Conservation (phyloP, 2,329 filamentous ascomycete species). For the Pseudocercospora ulei region DNA sequence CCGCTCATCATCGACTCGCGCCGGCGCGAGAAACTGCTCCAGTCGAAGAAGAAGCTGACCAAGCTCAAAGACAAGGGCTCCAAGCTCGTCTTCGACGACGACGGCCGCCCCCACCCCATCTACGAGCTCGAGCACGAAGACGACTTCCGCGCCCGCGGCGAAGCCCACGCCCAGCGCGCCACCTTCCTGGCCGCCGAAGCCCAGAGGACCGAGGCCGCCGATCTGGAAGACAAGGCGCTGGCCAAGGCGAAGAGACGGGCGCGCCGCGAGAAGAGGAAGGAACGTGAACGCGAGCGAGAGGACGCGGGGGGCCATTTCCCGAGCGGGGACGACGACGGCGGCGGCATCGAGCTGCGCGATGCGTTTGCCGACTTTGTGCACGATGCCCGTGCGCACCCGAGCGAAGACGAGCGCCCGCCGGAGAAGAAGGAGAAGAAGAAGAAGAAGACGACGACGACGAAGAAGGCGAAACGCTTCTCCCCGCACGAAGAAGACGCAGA, state of each 20-base stretch:
- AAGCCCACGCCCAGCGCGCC: constrained; percentile 63
- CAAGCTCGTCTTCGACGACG: constrained; percentile 85
- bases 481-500: constrained; percentile 49
- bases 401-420: constrained; percentile 35
- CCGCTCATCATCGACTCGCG: constrained; percentile 84
- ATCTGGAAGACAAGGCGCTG: constrained; percentile 70
- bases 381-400: constrained; percentile 30
- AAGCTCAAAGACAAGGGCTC: constrained; percentile 80
- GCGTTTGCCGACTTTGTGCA: constrained; percentile 39
- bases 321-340: constrained; percentile 22
- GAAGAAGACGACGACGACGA: constrained; percentile 49
- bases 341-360: constrained; percentile 30
- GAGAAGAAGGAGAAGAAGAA: constrained; percentile 41
- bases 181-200: constrained; percentile 70
- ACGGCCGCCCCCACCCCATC: constrained; percentile 70
- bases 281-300: constrained; percentile 47
- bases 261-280: constrained; percentile 65
- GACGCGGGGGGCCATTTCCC: constrained; percentile 16
- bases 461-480: constrained; percentile 70
- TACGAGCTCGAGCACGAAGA: constrained; percentile 85
- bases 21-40: constrained; percentile 86
- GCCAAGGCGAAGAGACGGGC: constrained; percentile 68
- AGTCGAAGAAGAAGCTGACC: constrained; percentile 86
- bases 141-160: constrained; percentile 64
- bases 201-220: constrained; percentile 60